phyloP scores from a whole-genome alignment of 768 basidiomycete species.

The Tricholoma flavovirens region DNA sequence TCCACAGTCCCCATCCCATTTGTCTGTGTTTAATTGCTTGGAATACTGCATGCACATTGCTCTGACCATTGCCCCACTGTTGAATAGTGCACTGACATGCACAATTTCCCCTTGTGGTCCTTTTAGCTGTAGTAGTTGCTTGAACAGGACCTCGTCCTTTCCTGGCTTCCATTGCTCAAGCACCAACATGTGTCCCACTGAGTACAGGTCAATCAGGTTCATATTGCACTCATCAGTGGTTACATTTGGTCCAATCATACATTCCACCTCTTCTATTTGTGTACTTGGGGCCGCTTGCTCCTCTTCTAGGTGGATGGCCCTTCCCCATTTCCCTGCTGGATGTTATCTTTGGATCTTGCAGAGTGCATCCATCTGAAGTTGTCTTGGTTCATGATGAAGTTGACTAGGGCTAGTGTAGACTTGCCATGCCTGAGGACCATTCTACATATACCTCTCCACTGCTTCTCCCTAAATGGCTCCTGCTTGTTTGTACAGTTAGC shows the following conservation, averaged over 20 bases:
- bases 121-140: constrained; percentile 14
- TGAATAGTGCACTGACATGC: no score
- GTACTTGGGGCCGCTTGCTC: no score
- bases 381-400: not conserved
- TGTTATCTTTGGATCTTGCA: not conserved
- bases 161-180: not conserved
- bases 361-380: not conserved
- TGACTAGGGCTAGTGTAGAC: not conserved
- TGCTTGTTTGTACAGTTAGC: not conserved
- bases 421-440: not conserved
- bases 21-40: constrained; percentile 8
- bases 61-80: no score
- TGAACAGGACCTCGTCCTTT: constrained; percentile 13
- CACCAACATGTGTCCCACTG: no score
- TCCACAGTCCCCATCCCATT: constrained; percentile 1
- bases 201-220: not conserved
- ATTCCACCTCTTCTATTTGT: no score
- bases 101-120: no score
- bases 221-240: not conserved
- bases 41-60: no score
- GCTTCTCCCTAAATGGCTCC: not conserved
- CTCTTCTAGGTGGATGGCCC: constrained; percentile 3
- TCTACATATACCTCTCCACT: not conserved
- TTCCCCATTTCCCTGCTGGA: constrained; percentile 7
- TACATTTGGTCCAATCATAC: not conserved